Evolutionary conservation across 2,329 filamentous ascomycete genomes (phyloP), one percentile per base, ranked within the genome.

Genomic region (Colletotrichum musicola): DNA sequence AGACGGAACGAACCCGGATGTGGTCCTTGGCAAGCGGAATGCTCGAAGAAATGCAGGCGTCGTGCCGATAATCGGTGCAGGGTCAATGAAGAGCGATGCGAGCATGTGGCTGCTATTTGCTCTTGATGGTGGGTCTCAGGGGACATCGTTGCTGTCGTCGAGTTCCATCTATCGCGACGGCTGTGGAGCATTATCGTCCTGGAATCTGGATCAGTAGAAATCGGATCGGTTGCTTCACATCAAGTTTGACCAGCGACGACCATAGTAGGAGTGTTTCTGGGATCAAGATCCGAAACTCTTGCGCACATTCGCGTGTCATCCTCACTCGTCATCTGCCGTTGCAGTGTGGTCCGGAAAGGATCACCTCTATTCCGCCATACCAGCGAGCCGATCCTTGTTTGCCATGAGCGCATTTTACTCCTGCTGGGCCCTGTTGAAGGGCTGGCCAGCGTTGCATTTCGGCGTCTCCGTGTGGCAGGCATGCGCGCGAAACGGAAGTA

Each of bases 281-380:
- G 38, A 54, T 62, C 16, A 20, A 13, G 35, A 53, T 62, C 38
- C 49, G 14, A 54, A 51, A 62, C n/a, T 38, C 44, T 30, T 16
- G 20, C 40, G 40, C 13, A 35, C 27, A 49, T 9, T 22, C 42
- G 38, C 22, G 27, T 42, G 47, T 54, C 10, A 10, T 62, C 38
- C n/a, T 27, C 59, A 62, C 46, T 46, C 30, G 47, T 62, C 38
- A 62, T 61, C 25, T n/a, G 38, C 46, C 38, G 49, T 62, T 54
- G 22, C 22, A 25, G 22, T 25, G 22, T 25, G 40, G 35, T 51
- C n/a, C 18, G 49, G 18, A 53, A 42, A 30, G 20, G 30, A 54
- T 44, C 59, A 54, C 38, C 59, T 53, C 14, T 49, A 40, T 60
- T 44, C 47, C 51, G 47, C 35, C 35, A 47, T 54, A 20, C 46